A percentile compares a stretch with the other conserved stretches of the same genome.
phyloP scores from a whole-genome alignment of 1,284 basidiomycete genomes.

The Austropuccinia psidii region DNA sequence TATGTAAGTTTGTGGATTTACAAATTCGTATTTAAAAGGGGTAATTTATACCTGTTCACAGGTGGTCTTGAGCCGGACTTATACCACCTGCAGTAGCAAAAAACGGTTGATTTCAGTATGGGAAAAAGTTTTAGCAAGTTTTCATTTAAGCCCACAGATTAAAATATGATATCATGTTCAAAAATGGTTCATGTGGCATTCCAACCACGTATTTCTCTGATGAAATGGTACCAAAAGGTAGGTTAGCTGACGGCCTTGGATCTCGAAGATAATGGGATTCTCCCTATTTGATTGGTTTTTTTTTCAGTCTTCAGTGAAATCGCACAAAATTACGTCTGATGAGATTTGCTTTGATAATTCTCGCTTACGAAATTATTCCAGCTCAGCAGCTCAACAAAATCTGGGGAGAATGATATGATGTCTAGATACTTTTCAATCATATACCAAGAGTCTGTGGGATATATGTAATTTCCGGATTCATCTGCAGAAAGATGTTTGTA shows the following conservation, averaged over 20 bases:
- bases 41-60: constrained; percentile 16
- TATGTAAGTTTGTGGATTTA: too few species aligned
- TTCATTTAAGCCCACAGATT: constrained; percentile 4
- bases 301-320: too few species aligned
- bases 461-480: constrained; percentile 5
- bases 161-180: constrained; percentile 29
- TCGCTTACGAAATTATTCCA: constrained; percentile 36
- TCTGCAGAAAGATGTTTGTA: constrained; percentile 12
- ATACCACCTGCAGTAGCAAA: constrained; percentile 12
- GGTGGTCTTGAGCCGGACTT: constrained; percentile 13
- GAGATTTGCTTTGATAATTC: too few species aligned
- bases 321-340: too few species aligned
- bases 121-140: too few species aligned
- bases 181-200: constrained; percentile 22
- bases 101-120: too few species aligned
- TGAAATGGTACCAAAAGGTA: constrained; percentile 13
- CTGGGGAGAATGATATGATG: constrained; percentile 3
- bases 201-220: constrained; percentile 14
- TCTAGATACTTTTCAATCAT: constrained; percentile 4
- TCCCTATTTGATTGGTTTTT: too few species aligned
- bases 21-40: too few species aligned
- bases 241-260: constrained; percentile 17
- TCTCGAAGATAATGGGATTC: constrained; percentile 31
- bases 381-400: constrained; percentile 25
- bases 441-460: not conserved